Percentiles rank a stretch among this genome's conserved stretches.
These are phyloP conservation scores for Chlorella sorokiniana DNA, from an alignment of 139 green algal genomes.

Conservation along the genomic window DNA sequence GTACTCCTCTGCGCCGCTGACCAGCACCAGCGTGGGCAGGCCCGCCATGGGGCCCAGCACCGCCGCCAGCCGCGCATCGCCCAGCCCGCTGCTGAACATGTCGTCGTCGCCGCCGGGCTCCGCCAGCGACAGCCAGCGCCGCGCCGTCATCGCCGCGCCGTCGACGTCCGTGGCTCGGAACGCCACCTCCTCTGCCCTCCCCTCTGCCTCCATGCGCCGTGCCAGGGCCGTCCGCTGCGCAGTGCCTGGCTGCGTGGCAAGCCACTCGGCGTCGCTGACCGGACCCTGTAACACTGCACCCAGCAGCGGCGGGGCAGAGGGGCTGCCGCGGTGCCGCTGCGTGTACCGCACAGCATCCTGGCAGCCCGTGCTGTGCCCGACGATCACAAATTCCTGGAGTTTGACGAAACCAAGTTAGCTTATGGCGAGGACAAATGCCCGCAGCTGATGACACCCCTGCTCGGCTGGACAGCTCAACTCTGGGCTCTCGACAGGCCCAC, in stretches of 20 bases:
- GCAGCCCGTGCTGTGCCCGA: conserved; percentile 79
- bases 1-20: conserved; percentile 61
- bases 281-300: conserved; percentile 63
- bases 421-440: too few relatives aligned
- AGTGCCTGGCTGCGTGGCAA: conserved; percentile 37
- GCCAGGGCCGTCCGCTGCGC: conserved; percentile 24
- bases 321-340: conserved; percentile 9
- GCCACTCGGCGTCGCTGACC: conserved; percentile 66
- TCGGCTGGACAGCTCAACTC: too few relatives aligned
- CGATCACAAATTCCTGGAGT: conserved; percentile 52
- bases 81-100: conserved; percentile 62
- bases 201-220: conserved; percentile 39
- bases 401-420: neutral
- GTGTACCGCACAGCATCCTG: conserved; percentile 73
- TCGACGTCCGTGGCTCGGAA: conserved; percentile 31
- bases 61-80: conserved; percentile 23
- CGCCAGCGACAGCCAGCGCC: conserved; percentile 47
- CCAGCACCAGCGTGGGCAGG: conserved; percentile 55
- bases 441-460: too few relatives aligned
- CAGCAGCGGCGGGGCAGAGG: conserved; percentile 23
- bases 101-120: conserved; percentile 64
- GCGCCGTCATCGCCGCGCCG: conserved; percentile 53
- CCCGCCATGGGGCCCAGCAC: conserved; percentile 17
- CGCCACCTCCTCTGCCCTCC: conserved; percentile 55
- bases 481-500: neutral